Base-by-base conservation (phyloP, 805 yeast genomes). In the Metschnikowia noctiluminum region DNA sequence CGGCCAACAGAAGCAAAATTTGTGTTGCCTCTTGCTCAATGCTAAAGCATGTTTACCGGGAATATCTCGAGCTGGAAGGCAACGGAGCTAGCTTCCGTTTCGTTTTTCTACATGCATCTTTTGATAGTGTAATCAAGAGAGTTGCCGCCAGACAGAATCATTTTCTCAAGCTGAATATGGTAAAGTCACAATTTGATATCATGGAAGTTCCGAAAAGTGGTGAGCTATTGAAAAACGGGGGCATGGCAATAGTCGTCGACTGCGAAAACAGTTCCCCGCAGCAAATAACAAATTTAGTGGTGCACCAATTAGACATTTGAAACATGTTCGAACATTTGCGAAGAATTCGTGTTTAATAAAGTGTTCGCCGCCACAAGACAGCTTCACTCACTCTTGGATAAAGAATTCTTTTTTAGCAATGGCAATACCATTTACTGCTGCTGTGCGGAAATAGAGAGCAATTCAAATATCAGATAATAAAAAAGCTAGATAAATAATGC, bases 151-250 rank as follows among this genome's bases (percentile, higher is more conserved):
- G 99, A 56, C 64, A 78, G 56, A 80, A 81, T 42, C 99, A 94
- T 62, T 94, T 78, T 64, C 90, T 94, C 96, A 91, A 91, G 62
- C 77, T 84, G 5, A 78, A 81, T 51, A 89, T 91, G 97, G 81
- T 90, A 45, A 76, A 80, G 51, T 82, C 90, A 16, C 97, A 91
- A 64, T 84, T 83, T 55, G 81, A 74, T 12, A 83, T 81, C 47
- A 77, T 89, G 79, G 87, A 90, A 63, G 66, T 87, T 6, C 97
- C 97, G 0, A 39, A 57, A 12, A 71, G 62, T 2, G 69, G 60
- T 2, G 77, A 72, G 51, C 61, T 72, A 51, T 40, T 68, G 28
- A 55, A 44, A 9, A 65, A 67, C 49, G 74, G 75, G 6, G 78
- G 78, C 3, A 63, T 62, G 30, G 59, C 67, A 8, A 27, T 71